phyloP scores from a whole-genome alignment of 768 basidiomycete species.

The Tubosaeta sp. region DNA sequence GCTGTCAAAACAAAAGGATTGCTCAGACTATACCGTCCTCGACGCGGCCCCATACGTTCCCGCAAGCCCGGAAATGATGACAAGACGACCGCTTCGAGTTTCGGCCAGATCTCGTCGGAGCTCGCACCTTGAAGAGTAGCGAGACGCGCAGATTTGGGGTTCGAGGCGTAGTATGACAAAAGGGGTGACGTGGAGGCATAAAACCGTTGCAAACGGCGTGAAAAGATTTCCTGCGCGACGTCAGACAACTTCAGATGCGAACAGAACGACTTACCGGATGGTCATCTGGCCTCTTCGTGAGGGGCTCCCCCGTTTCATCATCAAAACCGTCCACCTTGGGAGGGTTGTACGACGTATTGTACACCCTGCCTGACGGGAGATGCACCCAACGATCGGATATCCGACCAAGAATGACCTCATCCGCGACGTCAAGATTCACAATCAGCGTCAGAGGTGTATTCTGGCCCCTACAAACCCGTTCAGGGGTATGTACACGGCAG shows the following conservation, averaged over 20 bases:
- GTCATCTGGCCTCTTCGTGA: conserved; percentile 88
- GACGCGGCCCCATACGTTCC: conserved; percentile 42
- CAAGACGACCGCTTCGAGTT: conserved; percentile 60
- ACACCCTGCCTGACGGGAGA: conserved; percentile 81
- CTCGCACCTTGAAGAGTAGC: conserved; percentile 66
- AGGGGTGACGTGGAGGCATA: conserved; percentile 79
- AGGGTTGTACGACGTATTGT: conserved; percentile 85
- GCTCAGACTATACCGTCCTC: conserved; percentile 49
- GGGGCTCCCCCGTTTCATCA: conserved; percentile 81
- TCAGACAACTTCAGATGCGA: conserved; percentile 4
- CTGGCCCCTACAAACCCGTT: conserved; percentile 43
- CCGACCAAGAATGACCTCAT: conserved; percentile 77
- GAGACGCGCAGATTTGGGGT: conserved; percentile 40
- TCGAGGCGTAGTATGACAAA: conserved; percentile 60
- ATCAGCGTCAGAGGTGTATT: conserved; percentile 70
- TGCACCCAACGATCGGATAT: conserved; percentile 92
- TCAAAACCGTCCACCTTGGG: conserved; percentile 78
- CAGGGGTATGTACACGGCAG: background rate
- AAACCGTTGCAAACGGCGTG: conserved; percentile 70
- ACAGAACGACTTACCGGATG: conserved; percentile 60
- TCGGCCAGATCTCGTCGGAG: conserved; percentile 89
- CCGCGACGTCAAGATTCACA: conserved; percentile 85
- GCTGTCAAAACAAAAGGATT: conserved; percentile 44
- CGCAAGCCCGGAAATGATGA: conserved; percentile 55
- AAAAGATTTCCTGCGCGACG: conserved; percentile 62